Base-by-base conservation (phyloP, 2,329 filamentous ascomycete genomes). In the Thielaviopsis musarum region DNA sequence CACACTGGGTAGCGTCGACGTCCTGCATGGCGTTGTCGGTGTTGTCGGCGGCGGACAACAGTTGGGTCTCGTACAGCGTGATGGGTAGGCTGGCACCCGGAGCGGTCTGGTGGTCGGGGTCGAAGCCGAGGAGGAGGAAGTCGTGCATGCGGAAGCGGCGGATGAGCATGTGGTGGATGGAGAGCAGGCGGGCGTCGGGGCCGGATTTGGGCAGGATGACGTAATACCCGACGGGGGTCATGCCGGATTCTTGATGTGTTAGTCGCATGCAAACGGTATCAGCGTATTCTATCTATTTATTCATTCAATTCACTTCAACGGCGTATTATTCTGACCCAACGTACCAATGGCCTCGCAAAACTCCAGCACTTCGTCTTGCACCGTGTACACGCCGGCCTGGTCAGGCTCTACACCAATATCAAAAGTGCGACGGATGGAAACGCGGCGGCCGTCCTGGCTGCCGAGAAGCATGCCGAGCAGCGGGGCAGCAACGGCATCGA, bases 141-240 rank as follows among this genome's bases (percentile, higher is more conserved):
- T 88, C 83, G 1, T 88, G 89, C 69, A 96, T 91, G 67, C 93
- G 94, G 69, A 85, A 84, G 45, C 78, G 70, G 58, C 82, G 75
- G 62, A 91, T 80, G 60, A 95, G 81, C 67, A 91, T 86, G 63
- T 77, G 79, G 71, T 97, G 87, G 56, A 96, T 81, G 2, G 85
- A 80, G 13, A 95, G 76, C 67, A 80, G 85, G 73, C 68, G 80
- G 67, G 64, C 75, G 66, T 69, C 84, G 69, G 93, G 93, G 3
- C 91, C 91, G 48, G 79, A 77, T 13, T 81, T 73, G 49, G 87
- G 80, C 57, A 90, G 78, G 10, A 91, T 77, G 3, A 90, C 90
- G 72, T 91, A 96, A 88, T 89, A 95, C 66, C 91, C 93, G 56
- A 97, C 89, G 58, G 97, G 78, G 64, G 91, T 87, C 56, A 97